phyloP scores from a whole-genome alignment of 805 yeast species.

The Kockiozyma suomiensis region DNA sequence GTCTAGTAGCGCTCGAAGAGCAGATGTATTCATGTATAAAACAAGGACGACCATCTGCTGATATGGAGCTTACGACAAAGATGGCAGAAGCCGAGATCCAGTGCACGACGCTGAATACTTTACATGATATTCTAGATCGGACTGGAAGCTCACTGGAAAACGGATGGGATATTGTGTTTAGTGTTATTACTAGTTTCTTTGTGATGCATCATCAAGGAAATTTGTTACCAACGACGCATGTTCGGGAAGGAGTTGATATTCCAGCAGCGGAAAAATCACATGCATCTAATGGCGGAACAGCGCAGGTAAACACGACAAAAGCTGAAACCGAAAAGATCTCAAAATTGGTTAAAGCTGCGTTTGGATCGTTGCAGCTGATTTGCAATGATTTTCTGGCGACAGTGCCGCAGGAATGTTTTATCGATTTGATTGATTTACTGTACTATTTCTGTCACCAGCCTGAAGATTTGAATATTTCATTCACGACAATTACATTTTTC shows the following conservation, averaged over 20 bases:
- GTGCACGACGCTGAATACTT: constrained; percentile 59
- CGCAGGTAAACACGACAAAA: constrained; percentile 4
- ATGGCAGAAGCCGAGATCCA: constrained; percentile 69
- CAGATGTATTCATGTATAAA: constrained; percentile 41
- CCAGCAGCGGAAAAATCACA: not conserved
- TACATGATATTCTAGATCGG: constrained; percentile 75
- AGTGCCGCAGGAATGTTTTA: constrained; percentile 67
- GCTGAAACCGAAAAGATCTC: constrained; percentile 23
- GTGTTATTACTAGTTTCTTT: constrained; percentile 48
- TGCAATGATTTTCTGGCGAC: constrained; percentile 80
- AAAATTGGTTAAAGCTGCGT: constrained; percentile 52
- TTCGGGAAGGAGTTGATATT: constrained; percentile 15
- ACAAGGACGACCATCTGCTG: constrained; percentile 26
- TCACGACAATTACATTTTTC: constrained; percentile 86
- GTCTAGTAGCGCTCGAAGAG: constrained; percentile 50
- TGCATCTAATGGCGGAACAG: not conserved
- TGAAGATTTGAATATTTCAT: constrained; percentile 80
- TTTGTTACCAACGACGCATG: constrained; percentile 20
- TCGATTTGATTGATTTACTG: constrained; percentile 68
- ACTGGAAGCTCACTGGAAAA: constrained; percentile 62
- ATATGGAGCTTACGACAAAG: constrained; percentile 30
- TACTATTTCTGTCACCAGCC: constrained; percentile 70
- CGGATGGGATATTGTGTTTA: constrained; percentile 77
- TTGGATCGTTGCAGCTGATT: constrained; percentile 78
- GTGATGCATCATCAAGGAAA: constrained; percentile 30